Evolutionary conservation across 257 asterid genomes (phyloP), one percentile per base, ranked within the genome.

Genomic region (Verbena officinalis): DNA sequence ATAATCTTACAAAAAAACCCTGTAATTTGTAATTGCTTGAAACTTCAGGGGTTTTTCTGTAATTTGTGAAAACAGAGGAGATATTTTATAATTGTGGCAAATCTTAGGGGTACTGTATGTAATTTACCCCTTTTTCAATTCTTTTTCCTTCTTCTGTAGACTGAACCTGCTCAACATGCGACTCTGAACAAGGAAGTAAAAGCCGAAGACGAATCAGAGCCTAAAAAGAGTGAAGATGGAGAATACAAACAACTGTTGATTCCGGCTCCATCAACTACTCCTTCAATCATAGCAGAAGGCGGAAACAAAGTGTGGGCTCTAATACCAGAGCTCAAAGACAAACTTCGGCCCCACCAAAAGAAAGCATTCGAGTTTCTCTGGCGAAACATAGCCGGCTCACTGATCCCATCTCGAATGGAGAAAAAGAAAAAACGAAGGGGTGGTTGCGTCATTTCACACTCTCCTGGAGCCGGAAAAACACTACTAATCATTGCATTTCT

Each of bases 391-490:
- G 99, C 99, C 5, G 99, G 99, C 20, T 88, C 97, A 2, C 59
- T 84, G 58, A 75, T 42, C 30, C 99, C 99, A 2, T 73, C 89
- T 7, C 81, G 75, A n/a, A 94, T 94, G 95, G 86, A 88, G 64
- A 68, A 77, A 55, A 79, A 75, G 69, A 65, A 73, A 62, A 83
- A 86, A 74, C 77, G 45, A 31, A 75, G 97, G 63, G 99, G 99
- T 4, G 99, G 99, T 4, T 94, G 99, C 48, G 97, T 88, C 42
- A 83, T 94, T 60, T 94, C 99, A 15, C 99, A 94, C 70, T 11
- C 99, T 19, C 99, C 99, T 11, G 99, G 99, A 30, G 99, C 99
- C 7, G 99, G 99, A 0, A 94, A 90, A 62, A 94, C 99, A 36
- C 57, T 94, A 52, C 93, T 90, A 66, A 90, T 94, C 68, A 90